These are phyloP conservation scores for Capronia epimyces DNA, from an alignment of 2,329 filamentous ascomycete species.

Conservation along the genomic window DNA sequence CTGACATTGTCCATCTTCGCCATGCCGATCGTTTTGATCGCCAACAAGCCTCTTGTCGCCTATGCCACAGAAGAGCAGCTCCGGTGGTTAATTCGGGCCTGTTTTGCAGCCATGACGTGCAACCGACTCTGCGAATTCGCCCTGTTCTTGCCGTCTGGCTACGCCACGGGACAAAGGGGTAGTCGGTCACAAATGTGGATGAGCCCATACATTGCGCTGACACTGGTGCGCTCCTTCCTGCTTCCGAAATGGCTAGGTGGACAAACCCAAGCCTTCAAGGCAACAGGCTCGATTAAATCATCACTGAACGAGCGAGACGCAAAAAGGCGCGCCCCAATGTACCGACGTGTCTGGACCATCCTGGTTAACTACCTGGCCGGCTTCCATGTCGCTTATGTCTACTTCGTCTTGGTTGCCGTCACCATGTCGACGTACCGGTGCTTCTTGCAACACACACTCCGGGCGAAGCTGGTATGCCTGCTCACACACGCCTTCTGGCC, in stretches of 20 bases:
- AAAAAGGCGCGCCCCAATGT: conserved; percentile 39
- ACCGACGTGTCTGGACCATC: conserved; percentile 50
- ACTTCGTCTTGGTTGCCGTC: conserved; percentile 49
- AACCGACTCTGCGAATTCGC: conserved; percentile 54
- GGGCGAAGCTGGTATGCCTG: conserved; percentile 47
- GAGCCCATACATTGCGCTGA: conserved; percentile 56
- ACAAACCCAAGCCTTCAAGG: conserved; percentile 54
- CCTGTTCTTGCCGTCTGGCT: conserved; percentile 56
- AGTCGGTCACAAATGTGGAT: conserved; percentile 57
- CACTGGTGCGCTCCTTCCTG: conserved; percentile 54
- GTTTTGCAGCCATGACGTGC: conserved; percentile 48
- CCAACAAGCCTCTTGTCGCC: conserved; percentile 54
- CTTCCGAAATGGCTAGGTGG: conserved; percentile 57
- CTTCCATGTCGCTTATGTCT: conserved; percentile 53
- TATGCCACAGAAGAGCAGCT: conserved; percentile 51
- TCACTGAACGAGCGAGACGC: conserved; percentile 55
- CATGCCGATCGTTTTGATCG: conserved; percentile 55
- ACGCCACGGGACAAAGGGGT: conserved; percentile 55
- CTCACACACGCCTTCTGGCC: conserved; percentile 58
- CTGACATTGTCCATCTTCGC: conserved; percentile 53
- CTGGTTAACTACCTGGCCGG: conserved; percentile 52
- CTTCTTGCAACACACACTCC: conserved; percentile 39
- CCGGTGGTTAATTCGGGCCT: conserved; percentile 54
- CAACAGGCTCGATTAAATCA: conserved; percentile 54
- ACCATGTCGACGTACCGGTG: conserved; percentile 49